Evolutionary conservation across 805 yeast species (phyloP), one percentile per base, ranked within the genome.

Genomic region (Kodamaea neixiangensis): DNA sequence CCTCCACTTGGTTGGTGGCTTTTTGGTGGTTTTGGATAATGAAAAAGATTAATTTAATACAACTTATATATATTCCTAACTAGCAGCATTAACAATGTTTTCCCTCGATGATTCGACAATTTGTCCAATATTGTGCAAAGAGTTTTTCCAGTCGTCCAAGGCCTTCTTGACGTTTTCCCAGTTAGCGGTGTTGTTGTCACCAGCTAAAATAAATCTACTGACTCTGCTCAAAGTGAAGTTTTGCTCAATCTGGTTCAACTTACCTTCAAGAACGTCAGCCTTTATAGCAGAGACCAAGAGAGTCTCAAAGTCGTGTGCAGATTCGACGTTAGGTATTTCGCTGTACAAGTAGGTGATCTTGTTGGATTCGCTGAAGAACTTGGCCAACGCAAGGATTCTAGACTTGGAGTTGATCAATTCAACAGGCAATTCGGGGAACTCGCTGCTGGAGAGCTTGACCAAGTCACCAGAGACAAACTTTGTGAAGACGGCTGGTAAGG

Each of bases 1-100:
- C 4, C 74, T 94, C 56, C 97, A 93, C 65, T 73, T 96, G 51
- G 96, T 94, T 9, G 99, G 99, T 14, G 99, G 98, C 0, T 80
- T 94, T 51, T 69, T 94, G 35, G 91, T 90, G 2, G 97, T 92
- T 5, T 70, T 90, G 40, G 97, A 93, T 49, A 67, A 67, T 20
- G 67, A 68, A 44, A 67, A 54, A 49, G 68, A 66, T 46, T 67
- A 59, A 51, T 18, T 6, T 31, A 11, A 19, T 11, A 15, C 17
- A 33, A 10, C 19, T 31, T 44, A 29, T 18, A 44, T 44, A 25
- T 43, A 37, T 25, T 25, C 31, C 41, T 37, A 37, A 37, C 31
- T 41, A 41, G 50, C 46, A 39, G 54, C 56, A 50, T 66, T 65
- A 44, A 71, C 75, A 51, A 72, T 74, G 58, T 67, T 69, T 55